Evolutionary conservation across 2,329 filamentous ascomycete species (phyloP).

Genomic region (Phoma sp.): DNA sequence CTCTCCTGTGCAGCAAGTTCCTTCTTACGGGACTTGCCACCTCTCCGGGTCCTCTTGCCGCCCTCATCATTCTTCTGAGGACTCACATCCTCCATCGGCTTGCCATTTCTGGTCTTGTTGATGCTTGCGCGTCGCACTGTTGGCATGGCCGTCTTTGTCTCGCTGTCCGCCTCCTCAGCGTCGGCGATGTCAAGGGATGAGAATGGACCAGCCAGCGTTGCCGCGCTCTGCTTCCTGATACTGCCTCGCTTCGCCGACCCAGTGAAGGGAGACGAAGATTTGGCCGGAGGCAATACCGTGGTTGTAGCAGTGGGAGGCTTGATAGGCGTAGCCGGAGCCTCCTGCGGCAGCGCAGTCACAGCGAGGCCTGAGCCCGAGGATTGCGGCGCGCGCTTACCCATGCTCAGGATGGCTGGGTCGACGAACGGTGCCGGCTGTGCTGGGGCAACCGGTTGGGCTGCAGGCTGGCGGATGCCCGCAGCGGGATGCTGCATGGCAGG

Average conservation of each 20-base stretch:
- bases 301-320: constrained; percentile 47
- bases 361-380: constrained; percentile 17
- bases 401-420: constrained; percentile 84
- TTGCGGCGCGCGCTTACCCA: constrained; percentile 50
- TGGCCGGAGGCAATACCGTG: constrained; percentile 40
- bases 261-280: constrained; percentile 48
- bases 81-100: constrained; percentile 47
- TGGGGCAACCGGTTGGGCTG: constrained; percentile 30
- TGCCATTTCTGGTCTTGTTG: constrained; percentile 49
- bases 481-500: constrained; percentile 12
- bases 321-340: constrained; percentile 52
- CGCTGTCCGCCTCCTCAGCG: constrained; percentile 47
- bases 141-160: constrained; percentile 34
- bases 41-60: constrained; percentile 53
- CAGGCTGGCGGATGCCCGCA: constrained; percentile 19
- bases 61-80: constrained; percentile 44
- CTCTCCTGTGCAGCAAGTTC: constrained; percentile 51
- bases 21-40: constrained; percentile 55
- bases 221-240: constrained; percentile 44
- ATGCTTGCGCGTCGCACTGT: constrained; percentile 44
- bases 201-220: constrained; percentile 49
- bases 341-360: constrained; percentile 35
- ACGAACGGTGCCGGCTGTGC: constrained; percentile 61
- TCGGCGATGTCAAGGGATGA: constrained; percentile 50
- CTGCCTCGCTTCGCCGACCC: constrained; percentile 37